Conservation (phyloP, 148 eudicot species). For the Beta vulgaris region DNA sequence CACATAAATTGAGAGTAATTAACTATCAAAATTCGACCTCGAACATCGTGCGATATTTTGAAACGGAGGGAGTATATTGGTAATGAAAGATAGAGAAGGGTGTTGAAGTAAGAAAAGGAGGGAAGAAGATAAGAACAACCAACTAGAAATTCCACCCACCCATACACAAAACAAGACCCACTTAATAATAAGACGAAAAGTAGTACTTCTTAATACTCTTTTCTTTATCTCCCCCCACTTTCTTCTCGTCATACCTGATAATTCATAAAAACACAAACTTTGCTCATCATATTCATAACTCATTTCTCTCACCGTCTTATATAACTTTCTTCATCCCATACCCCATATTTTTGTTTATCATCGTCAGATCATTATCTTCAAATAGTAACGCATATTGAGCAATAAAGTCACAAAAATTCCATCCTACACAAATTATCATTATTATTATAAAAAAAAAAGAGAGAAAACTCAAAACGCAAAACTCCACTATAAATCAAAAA, state of each 20-base stretch:
- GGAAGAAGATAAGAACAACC: slow-evolving; percentile 25
- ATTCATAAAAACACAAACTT: neutral
- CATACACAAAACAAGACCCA: neutral
- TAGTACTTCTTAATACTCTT: neutral
- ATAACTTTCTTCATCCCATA: neutral
- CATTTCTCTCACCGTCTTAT: slow-evolving; percentile 9
- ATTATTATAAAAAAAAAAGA: neutral
- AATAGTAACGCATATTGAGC: neutral
- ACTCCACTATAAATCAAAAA: neutral
- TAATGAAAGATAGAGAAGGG: neutral
- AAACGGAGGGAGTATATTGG: too few species aligned
- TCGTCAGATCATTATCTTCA: slow-evolving; percentile 8
- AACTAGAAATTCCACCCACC: slow-evolving; percentile 14
- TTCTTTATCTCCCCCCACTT: neutral
- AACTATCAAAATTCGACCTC: too few species aligned
- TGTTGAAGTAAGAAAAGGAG: neutral
- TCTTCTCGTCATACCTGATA: neutral
- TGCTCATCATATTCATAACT: neutral
- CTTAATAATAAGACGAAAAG: neutral
- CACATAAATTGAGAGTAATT: too few species aligned
- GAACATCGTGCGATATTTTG: too few species aligned
- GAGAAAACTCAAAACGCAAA: neutral
- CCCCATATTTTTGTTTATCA: neutral
- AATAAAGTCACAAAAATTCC: neutral
- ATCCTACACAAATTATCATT: neutral